A percentile compares a stretch with the other conserved stretches of the same genome.
Conservation (phyloP, 2,329 filamentous ascomycete genomes). For the Epichloe scottii region DNA sequence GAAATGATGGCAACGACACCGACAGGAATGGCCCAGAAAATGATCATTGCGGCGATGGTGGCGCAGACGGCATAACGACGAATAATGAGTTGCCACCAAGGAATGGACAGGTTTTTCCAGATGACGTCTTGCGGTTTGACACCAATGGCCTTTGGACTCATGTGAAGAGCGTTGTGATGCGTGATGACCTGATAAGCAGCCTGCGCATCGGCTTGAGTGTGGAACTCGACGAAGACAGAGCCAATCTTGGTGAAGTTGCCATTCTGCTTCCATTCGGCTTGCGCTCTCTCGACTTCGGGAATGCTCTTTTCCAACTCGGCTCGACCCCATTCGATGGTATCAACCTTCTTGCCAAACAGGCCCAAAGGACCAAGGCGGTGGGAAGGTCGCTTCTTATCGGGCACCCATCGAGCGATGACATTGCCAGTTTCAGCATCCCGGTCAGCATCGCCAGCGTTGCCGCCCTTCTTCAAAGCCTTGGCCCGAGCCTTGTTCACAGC, state of each 20-base stretch:
- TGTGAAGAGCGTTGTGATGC: slow-evolving; percentile 70
- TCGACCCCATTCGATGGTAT: slow-evolving; percentile 78
- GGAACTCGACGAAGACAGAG: slow-evolving; percentile 89
- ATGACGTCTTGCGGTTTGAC: slow-evolving; percentile 71
- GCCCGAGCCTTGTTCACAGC: slow-evolving; percentile 30
- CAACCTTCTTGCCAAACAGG: slow-evolving; percentile 53
- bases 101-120: slow-evolving; percentile 62
- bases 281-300: slow-evolving; percentile 52
- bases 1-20: slow-evolving; percentile 75
- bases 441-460: slow-evolving; percentile 22
- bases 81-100: slow-evolving; percentile 65
- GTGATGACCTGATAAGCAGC: slow-evolving; percentile 70
- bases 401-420: slow-evolving; percentile 54
- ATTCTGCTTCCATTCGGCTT: slow-evolving; percentile 43
- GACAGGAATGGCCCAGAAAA: slow-evolving; percentile 74
- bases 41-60: slow-evolving; percentile 58
- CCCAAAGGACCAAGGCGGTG: slow-evolving; percentile 54
- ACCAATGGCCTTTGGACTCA: slow-evolving; percentile 75
- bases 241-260: slow-evolving; percentile 52
- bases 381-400: slow-evolving; percentile 53
- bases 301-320: slow-evolving; percentile 41
- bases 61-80: slow-evolving; percentile 51
- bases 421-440: slow-evolving; percentile 53
- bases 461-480: slow-evolving; percentile 22
- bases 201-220: slow-evolving; percentile 71